Base-by-base conservation (phyloP, 2,329 filamentous ascomycete species). In the Penicillium psychrosexuale region DNA sequence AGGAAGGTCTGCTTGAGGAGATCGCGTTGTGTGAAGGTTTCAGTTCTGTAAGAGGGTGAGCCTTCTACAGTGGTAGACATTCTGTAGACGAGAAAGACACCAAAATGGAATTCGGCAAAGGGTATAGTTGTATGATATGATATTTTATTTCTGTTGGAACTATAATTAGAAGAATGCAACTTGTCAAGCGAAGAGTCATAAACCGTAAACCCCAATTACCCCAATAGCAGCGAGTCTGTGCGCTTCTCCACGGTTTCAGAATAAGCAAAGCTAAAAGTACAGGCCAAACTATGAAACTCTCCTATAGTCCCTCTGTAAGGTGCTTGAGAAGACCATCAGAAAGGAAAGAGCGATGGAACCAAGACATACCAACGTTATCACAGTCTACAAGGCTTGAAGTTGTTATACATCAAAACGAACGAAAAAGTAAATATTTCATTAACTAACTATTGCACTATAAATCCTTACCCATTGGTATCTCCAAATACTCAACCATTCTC, bases 401-500 rank as follows among this genome's bases (percentile, higher is more conserved):
- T 24, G 19, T 3, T 24, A 24, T 24, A 24, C 22, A 24, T 24
- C 22, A 24, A 24, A 24, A 24, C 3, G 22, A 24, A 24, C 22
- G 5, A 24, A 24, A 24, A 24, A 24, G 22, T 5, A 3, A 7
- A 11, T 4, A 5, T 24, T n/a, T 1, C 17, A 30, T 19, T 19
- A 19, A 19, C 19, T 19, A 19, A 19, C 19, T 31, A 22, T 11
- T 8, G 2, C 17, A 0, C 8, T 24, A 24, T n/a, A n/a, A n/a
- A 34, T 33, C 13, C 30, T 34, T n/a, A 3, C 1, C 8, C 15
- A 15, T 8, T 6, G n/a, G 5, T 33, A n/a, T 24, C 1, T 34
- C 43, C 43, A 45, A 33, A 38, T 47, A 47, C 8, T 40, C 47
- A 12, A 28, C 3, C 64, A 67, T 65, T 22, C 33, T 63, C 33